A percentile compares a stretch with the other conserved stretches of the same genome.
phyloP scores from a whole-genome alignment of 116 monocot genomes.

The Zostera marina region DNA sequence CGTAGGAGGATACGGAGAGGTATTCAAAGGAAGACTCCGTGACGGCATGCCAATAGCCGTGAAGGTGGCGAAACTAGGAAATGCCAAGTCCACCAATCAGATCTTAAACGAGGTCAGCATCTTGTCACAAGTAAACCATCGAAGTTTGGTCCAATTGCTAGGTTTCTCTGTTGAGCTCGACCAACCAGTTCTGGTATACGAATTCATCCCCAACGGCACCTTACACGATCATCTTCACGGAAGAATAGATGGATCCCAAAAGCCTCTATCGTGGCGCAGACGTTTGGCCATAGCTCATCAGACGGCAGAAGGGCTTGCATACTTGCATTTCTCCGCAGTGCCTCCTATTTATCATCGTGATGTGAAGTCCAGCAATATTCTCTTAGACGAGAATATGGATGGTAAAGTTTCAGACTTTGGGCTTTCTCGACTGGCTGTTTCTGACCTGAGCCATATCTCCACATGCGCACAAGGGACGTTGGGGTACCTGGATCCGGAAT shows the following conservation, averaged over 20 bases:
- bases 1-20: slow-evolving; percentile 69
- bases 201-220: slow-evolving; percentile 86
- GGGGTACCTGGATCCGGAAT: slow-evolving; percentile 88
- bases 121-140: slow-evolving; percentile 84
- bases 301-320: slow-evolving; percentile 63
- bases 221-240: slow-evolving; percentile 59
- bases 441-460: slow-evolving; percentile 67
- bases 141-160: slow-evolving; percentile 59
- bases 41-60: slow-evolving; percentile 67
- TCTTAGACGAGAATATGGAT: slow-evolving; percentile 69
- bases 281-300: slow-evolving; percentile 59
- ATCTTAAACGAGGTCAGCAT: slow-evolving; percentile 87
- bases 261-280: slow-evolving; percentile 31
- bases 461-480: slow-evolving; percentile 82
- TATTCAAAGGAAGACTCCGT: slow-evolving; percentile 47
- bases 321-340: slow-evolving; percentile 71
- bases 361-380: slow-evolving; percentile 87
- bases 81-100: slow-evolving; percentile 80
- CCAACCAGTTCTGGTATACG: slow-evolving; percentile 82
- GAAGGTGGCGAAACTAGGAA: slow-evolving; percentile 85
- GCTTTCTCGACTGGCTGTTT: slow-evolving; percentile 61
- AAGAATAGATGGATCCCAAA: too few relatives aligned
- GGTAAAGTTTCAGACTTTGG: slow-evolving; percentile 86
- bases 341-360: slow-evolving; percentile 85
- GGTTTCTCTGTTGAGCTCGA: slow-evolving; percentile 89